Evolutionary conservation across 331 rosid genomes (phyloP).

Genomic region (Dryas integrifolia): DNA sequence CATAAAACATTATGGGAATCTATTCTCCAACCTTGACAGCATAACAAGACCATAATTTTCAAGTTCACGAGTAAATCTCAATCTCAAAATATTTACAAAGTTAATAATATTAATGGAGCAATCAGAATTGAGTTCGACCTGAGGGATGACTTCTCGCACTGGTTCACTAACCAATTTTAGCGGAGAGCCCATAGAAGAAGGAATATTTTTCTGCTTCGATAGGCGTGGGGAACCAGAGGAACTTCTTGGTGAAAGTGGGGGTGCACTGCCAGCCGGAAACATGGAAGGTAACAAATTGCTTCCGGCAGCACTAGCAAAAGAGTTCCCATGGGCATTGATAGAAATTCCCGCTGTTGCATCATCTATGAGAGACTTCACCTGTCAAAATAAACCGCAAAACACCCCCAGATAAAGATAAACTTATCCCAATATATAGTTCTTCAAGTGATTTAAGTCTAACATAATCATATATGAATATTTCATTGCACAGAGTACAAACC

Average conservation of each 20-base stretch:
- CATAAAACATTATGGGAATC: slow-evolving; percentile 4
- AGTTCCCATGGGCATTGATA: slow-evolving; percentile 62
- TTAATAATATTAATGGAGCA: background rate
- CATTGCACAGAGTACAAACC: background rate
- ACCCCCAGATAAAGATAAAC: background rate
- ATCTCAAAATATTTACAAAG: background rate
- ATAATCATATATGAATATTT: background rate
- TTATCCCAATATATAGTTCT: background rate
- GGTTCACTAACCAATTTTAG: slow-evolving; percentile 86
- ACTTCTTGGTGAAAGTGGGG: slow-evolving; percentile 93
- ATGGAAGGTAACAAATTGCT: slow-evolving; percentile 76
- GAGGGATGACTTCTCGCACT: slow-evolving; percentile 83
- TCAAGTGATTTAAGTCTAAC: background rate
- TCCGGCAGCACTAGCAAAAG: slow-evolving; percentile 59
- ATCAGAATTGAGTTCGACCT: slow-evolving; percentile 47
- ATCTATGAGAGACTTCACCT: slow-evolving; percentile 74
- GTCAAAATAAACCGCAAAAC: slow-evolving; percentile 26
- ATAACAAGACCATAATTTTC: background rate
- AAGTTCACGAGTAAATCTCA: slow-evolving; percentile 8
- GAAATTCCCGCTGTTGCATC: slow-evolving; percentile 80
- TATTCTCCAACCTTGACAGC: slow-evolving; percentile 1
- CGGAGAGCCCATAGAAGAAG: slow-evolving; percentile 74
- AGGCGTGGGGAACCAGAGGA: slow-evolving; percentile 81
- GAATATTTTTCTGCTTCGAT: slow-evolving; percentile 74
- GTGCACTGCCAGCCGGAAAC: slow-evolving; percentile 93